phyloP scores from a whole-genome alignment of 345 rosid species.

The Aquilaria yunnanensis region DNA sequence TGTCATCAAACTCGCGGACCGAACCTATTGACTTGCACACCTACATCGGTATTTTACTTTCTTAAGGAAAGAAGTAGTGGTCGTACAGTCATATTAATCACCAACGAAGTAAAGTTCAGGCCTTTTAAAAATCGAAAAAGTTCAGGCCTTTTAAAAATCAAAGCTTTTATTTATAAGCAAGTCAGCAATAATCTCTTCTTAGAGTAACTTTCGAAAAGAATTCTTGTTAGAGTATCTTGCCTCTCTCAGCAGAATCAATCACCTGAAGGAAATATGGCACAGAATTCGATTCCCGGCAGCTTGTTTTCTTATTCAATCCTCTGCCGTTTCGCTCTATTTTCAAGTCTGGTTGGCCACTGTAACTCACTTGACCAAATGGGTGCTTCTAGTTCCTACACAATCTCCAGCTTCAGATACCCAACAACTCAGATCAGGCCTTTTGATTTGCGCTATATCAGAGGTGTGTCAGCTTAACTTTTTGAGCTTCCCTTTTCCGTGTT shows the following conservation, averaged over 20 bases:
- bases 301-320: slow-evolving; percentile 20
- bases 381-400: slow-evolving; percentile 28
- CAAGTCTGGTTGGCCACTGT: slow-evolving; percentile 17
- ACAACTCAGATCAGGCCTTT: slow-evolving; percentile 48
- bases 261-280: slow-evolving; percentile 14
- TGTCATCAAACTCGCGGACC: no score
- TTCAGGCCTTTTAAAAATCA: not conserved
- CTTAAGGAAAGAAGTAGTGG: no score
- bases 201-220: not conserved
- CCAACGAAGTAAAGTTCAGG: no score
- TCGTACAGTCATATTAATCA: no score
- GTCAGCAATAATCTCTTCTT: not conserved
- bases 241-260: slow-evolving; percentile 3
- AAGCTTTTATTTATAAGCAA: not conserved
- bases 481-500: not conserved
- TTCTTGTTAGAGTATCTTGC: not conserved
- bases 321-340: slow-evolving; percentile 18
- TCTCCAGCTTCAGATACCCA: slow-evolving; percentile 73
- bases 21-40: no score
- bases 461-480: slow-evolving; percentile 21
- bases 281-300: slow-evolving; percentile 26
- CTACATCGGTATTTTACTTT: no score
- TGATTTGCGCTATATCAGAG: slow-evolving; percentile 69
- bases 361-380: slow-evolving; percentile 19
- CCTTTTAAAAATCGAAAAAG: not conserved